These are phyloP conservation scores for Vachellia collinsii DNA, from an alignment of 306 rosid species.

Conservation along the genomic window DNA sequence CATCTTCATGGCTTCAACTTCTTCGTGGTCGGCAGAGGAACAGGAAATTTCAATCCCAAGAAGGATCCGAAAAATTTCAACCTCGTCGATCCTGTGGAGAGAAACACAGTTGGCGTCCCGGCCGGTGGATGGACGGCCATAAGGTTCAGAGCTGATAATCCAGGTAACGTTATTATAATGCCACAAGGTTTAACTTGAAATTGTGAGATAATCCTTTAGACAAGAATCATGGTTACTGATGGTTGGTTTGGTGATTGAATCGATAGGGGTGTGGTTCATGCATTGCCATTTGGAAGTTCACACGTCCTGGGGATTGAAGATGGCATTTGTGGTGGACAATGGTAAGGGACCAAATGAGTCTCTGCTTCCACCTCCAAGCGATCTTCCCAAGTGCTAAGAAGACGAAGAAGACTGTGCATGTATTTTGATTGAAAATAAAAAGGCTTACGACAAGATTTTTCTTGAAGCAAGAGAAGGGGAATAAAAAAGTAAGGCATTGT, in stretches of 20 bases:
- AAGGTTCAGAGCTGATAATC: slow-evolving; percentile 88
- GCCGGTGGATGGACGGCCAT: slow-evolving; percentile 84
- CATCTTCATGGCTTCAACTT: slow-evolving; percentile 89
- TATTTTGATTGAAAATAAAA: not conserved
- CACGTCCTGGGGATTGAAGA: slow-evolving; percentile 79
- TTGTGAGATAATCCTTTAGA: not conserved
- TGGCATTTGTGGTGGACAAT: slow-evolving; percentile 79
- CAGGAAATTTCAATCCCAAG: slow-evolving; percentile 67
- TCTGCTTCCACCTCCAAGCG: slow-evolving; percentile 68
- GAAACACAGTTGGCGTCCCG: slow-evolving; percentile 80
- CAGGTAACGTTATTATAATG: slow-evolving; percentile 50
- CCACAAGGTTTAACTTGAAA: not conserved
- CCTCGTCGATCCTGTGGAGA: slow-evolving; percentile 82
- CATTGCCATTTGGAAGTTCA: slow-evolving; percentile 83
- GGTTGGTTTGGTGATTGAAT: slow-evolving; percentile 8
- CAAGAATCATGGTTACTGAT: not conserved
- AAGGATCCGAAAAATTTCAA: slow-evolving; percentile 68
- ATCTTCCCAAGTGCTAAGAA: slow-evolving; percentile 69
- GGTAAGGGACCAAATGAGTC: slow-evolving; percentile 63
- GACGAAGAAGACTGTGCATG: not conserved
- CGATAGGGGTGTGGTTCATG: slow-evolving; percentile 76
- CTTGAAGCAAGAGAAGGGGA: not conserved
- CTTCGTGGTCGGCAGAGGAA: slow-evolving; percentile 76
- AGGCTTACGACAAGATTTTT: slow-evolving; percentile 28
- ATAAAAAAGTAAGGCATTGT: not conserved